A percentile compares a stretch with the other conserved stretches of the same genome.
Conservation (phyloP, 257 asterid species). For the Solanum sitiens region DNA sequence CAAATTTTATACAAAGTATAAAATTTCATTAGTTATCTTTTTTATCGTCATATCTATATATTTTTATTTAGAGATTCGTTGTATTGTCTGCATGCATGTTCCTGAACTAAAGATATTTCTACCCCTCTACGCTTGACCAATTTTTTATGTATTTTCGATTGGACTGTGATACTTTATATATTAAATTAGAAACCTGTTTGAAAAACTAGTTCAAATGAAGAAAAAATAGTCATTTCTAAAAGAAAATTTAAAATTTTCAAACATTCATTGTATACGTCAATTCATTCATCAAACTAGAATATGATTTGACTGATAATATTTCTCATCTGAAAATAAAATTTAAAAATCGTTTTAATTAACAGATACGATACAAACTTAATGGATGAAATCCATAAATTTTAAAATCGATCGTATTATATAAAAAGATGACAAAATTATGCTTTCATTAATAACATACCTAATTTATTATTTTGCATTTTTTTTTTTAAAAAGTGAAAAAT, state of each 20-base stretch:
- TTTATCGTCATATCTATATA: accelerated
- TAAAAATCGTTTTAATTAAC: neutral
- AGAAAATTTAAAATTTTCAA: neutral
- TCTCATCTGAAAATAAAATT: neutral
- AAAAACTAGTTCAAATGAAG: neutral
- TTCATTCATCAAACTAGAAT: neutral
- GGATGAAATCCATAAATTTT: neutral
- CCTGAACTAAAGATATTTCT: too few relatives aligned
- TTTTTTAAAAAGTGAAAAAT: neutral
- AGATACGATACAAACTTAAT: neutral
- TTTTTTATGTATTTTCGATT: accelerated
- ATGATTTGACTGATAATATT: neutral
- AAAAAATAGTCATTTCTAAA: neutral
- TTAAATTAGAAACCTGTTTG: too few relatives aligned
- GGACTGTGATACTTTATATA: too few relatives aligned
- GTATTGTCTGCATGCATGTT: too few relatives aligned
- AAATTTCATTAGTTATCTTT: too few relatives aligned
- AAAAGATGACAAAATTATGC: neutral
- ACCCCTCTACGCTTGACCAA: accelerated
- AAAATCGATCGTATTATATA: neutral
- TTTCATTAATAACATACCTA: neutral
- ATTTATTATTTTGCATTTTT: too few relatives aligned
- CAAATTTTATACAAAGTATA: too few relatives aligned
- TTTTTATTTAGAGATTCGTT: too few relatives aligned
- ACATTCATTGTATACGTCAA: neutral